Evolutionary conservation across 164 flowering plant species (phyloP).

Genomic region (Macadamia tetraphylla): DNA sequence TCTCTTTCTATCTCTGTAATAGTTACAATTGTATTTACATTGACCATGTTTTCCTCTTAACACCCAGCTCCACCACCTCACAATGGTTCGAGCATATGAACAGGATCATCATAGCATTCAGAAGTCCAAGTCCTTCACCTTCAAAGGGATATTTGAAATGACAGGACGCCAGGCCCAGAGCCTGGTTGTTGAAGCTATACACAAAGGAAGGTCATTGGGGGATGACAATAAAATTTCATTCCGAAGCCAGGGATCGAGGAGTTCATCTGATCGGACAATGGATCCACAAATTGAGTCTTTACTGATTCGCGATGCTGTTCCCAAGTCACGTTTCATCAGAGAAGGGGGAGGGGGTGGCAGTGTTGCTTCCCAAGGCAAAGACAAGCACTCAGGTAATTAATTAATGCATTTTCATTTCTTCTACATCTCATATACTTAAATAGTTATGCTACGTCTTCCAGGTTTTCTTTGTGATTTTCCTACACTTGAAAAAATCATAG

Average conservation of each 20-base stretch:
- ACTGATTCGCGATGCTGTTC: constrained; percentile 14
- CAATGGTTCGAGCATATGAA: constrained; percentile 41
- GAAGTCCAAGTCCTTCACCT: constrained; percentile 24
- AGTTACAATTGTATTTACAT: not conserved
- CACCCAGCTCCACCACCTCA: not conserved
- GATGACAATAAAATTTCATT: constrained; percentile 16
- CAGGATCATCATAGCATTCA: constrained; percentile 23
- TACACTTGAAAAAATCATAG: too few relatives aligned
- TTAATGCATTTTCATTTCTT: not conserved
- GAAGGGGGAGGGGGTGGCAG: constrained; percentile 9
- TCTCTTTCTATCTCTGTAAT: not conserved
- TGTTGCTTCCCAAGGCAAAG: constrained; percentile 12
- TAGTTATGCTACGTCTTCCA: not conserved
- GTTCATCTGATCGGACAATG: constrained; percentile 2
- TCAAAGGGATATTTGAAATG: constrained; percentile 31
- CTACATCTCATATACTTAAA: not conserved
- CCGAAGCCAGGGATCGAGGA: constrained; percentile 17
- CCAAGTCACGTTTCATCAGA: constrained; percentile 22
- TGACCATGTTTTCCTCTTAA: not conserved
- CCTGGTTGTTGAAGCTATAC: constrained; percentile 19
- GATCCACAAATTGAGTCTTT: constrained; percentile 22
- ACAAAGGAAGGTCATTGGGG: constrained; percentile 8
- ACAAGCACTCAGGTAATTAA: constrained; percentile 25
- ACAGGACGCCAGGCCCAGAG: constrained; percentile 28
- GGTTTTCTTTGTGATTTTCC: too few relatives aligned